A percentile compares a stretch with the other conserved stretches of the same genome.
phyloP scores from a whole-genome alignment of 192 early-diverging fungal genomes.

The Cladochytrium replicatum region DNA sequence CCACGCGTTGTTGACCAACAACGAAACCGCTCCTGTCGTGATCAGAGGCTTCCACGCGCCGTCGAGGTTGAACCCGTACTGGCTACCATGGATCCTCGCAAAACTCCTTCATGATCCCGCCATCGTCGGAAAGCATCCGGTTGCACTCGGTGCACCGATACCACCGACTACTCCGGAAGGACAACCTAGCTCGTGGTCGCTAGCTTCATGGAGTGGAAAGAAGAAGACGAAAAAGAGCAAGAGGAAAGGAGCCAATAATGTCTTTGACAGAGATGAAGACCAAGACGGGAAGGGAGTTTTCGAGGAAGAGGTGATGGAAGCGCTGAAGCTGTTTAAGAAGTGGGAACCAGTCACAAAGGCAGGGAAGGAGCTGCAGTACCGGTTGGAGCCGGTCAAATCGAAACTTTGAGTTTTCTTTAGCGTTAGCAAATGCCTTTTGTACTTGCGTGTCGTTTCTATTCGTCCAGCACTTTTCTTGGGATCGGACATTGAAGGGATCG shows the following conservation, averaged over 20 bases:
- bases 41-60: constrained; percentile 48
- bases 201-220: background rate
- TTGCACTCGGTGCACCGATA: no score
- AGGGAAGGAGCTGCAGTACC: constrained; percentile 78
- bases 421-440: background rate
- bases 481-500: no score
- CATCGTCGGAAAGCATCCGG: no score
- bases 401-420: constrained; percentile 17
- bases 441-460: no score
- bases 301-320: constrained; percentile 50
- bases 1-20: background rate
- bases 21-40: background rate
- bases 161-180: constrained; percentile 21
- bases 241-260: background rate
- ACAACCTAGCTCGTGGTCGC: background rate
- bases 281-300: constrained; percentile 24
- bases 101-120: constrained; percentile 62
- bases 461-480: no score
- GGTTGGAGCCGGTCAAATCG: constrained; percentile 68
- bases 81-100: constrained; percentile 90
- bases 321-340: constrained; percentile 59
- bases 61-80: constrained; percentile 74
- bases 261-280: background rate
- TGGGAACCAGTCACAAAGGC: constrained; percentile 69
- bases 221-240: background rate